Evolutionary conservation across 257 asterid genomes (phyloP).

Genomic region (Nicotiana undulata): DNA sequence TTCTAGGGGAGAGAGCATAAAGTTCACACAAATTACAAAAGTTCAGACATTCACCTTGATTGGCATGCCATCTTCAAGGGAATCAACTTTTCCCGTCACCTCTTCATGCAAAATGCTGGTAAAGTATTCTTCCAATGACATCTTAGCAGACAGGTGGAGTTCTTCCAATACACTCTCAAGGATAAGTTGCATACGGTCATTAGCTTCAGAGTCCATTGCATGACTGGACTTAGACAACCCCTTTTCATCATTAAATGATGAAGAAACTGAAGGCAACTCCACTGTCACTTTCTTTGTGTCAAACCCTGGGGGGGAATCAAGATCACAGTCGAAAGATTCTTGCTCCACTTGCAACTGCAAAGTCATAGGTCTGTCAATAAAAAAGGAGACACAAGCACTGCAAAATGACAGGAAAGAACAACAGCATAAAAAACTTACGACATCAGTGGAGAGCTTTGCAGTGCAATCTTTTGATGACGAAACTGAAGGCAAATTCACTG

Average conservation of each 20-base stretch:
- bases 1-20: background rate
- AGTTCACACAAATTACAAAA: constrained; percentile 2
- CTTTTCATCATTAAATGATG: constrained; percentile 21
- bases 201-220: constrained; percentile 10
- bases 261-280: constrained; percentile 24
- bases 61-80: constrained; percentile 17
- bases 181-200: constrained; percentile 32
- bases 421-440: constrained; percentile 34
- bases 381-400: constrained; percentile 12
- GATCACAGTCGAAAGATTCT: constrained; percentile 41
- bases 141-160: constrained; percentile 60
- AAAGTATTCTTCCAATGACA: constrained; percentile 37
- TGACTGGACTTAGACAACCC: constrained; percentile 15
- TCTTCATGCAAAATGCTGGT: constrained; percentile 50
- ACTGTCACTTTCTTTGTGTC: constrained; percentile 28
- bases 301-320: constrained; percentile 83
- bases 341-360: constrained; percentile 41
- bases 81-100: constrained; percentile 42
- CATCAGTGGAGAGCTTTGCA: constrained; percentile 30
- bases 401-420: constrained; percentile 9
- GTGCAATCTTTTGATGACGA: constrained; percentile 17
- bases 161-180: constrained; percentile 52
- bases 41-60: constrained; percentile 38
- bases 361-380: constrained; percentile 21
- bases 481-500: constrained; percentile 18